Base-by-base conservation (phyloP, 1,139 yeast genomes). In the Pneumocystis wakefieldiae region DNA sequence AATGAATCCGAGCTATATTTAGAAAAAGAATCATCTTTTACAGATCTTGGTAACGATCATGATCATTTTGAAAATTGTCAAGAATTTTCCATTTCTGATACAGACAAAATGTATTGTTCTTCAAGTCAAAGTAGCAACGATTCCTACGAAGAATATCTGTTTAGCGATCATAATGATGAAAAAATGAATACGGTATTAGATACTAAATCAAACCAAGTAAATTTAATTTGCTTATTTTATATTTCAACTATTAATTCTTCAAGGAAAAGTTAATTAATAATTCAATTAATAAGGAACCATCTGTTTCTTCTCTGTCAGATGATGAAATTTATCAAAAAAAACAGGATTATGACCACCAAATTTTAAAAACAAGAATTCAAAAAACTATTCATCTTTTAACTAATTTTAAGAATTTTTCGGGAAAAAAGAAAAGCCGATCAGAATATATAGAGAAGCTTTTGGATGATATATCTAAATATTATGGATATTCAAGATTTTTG, bases 381-480 rank as follows among this genome's bases (percentile, higher is more conserved):
- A 98, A 94, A 77, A 83, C 94, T 67, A 94, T 90, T 62, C 91
- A 91, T 74, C 97, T 92, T n/a, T 81, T 94, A 70, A 97, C 91
- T 73, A 89, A 92, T 75, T 90, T 91, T 76, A 85, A 85, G 72
- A 85, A 80, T 61, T 75, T 90, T 70, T 87, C 92, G 19, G 96
- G 90, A 73, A 92, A 84, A 72, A 96, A 95, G 14, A 83, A 82
- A 73, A 85, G 94, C 57, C 83, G 98, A 76, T 77, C 85, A 37
- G 95, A 90, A 67, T 90, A 92, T 72, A 78, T 82, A 61, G 83
- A 83, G 62, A 85, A 95, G 75, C 79, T 92, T 67, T 75, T 90
- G 37, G 81, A 81, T 69, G 99, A 94, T 75, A 88, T 94, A 63
- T 85, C 94, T 74, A 87, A 86, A 71, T 94, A 94, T 77, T 94